Conservation (phyloP, 23 red algal species). For the Agarophyton chilense region DNA sequence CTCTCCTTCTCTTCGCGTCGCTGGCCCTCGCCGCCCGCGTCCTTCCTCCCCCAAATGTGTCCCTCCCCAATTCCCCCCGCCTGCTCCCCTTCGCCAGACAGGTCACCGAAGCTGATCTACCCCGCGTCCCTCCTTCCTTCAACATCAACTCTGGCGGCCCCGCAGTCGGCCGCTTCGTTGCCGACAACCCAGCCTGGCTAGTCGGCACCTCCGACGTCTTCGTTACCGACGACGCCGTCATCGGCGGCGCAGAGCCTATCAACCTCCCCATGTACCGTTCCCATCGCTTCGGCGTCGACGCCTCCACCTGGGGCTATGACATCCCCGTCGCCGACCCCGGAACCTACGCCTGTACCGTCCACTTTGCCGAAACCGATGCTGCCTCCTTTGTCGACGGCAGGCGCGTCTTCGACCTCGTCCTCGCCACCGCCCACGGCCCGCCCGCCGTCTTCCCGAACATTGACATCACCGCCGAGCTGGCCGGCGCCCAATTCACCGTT, state of each 20-base stretch:
- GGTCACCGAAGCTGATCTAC: background rate
- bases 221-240: conserved; percentile 10
- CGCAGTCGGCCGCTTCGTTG: conserved; percentile 46
- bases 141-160: conserved; percentile 63
- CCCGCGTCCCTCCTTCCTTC: conserved; percentile 27
- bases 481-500: conserved; percentile 45
- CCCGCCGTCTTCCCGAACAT: conserved; percentile 5
- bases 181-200: conserved; percentile 37
- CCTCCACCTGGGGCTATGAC: conserved; percentile 54
- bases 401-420: conserved; percentile 37
- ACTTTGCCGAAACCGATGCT: conserved; percentile 52
- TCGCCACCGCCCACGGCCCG: conserved; percentile 1
- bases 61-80: background rate
- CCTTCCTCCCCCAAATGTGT: background rate
- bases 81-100: conserved; percentile 3
- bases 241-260: conserved; percentile 25
- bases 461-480: conserved; percentile 39
- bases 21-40: background rate
- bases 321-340: conserved; percentile 36
- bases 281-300: conserved; percentile 38
- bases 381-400: conserved; percentile 23
- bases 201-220: conserved; percentile 11
- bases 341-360: conserved; percentile 51
- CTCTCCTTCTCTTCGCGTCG: background rate
- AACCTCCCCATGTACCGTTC: conserved; percentile 48